These are phyloP conservation scores for Fusarium sp. DNA, from an alignment of 2,329 filamentous ascomycete species.

Conservation along the genomic window DNA sequence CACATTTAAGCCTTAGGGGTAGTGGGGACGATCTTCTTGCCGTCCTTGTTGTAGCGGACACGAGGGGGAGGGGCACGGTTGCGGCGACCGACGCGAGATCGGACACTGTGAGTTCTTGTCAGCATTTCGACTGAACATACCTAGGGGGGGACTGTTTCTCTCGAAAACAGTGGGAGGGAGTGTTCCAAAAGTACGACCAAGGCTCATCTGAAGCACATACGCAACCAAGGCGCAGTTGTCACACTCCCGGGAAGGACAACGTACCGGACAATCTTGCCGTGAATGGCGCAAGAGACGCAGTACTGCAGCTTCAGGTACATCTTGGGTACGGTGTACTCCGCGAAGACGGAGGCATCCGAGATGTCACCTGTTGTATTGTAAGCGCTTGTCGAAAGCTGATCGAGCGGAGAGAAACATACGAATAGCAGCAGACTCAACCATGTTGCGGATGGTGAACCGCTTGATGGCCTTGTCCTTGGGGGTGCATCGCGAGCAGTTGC, in stretches of 20 bases:
- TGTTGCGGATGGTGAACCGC: slow-evolving; percentile 99
- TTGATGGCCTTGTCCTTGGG: slow-evolving; percentile 99
- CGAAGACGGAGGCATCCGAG: slow-evolving; percentile 98
- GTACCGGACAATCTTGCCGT: slow-evolving; percentile 99
- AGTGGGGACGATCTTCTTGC: slow-evolving; percentile 98
- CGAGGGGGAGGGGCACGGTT: slow-evolving; percentile 98
- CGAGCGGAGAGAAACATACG: slow-evolving; percentile 73
- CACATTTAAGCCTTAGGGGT: slow-evolving; percentile 53
- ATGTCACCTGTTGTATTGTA: slow-evolving; percentile 84
- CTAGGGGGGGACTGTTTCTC: slow-evolving; percentile 13
- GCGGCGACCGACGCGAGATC: slow-evolving; percentile 94
- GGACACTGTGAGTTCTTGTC: slow-evolving; percentile 77
- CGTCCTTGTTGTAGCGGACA: slow-evolving; percentile 99
- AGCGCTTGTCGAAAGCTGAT: slow-evolving; percentile 4
- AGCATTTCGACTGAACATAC: slow-evolving; percentile 51
- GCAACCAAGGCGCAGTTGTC: slow-evolving; percentile 65
- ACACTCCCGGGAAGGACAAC: slow-evolving; percentile 70
- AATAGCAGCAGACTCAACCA: slow-evolving; percentile 99
- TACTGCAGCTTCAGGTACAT: slow-evolving; percentile 99
- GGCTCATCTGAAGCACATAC: slow-evolving; percentile 69
- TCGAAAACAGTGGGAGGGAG: slow-evolving; percentile 36
- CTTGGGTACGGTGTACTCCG: slow-evolving; percentile 99
- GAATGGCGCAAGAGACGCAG: slow-evolving; percentile 99
- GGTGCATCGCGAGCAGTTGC: slow-evolving; percentile 83
- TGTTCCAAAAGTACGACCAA: slow-evolving; percentile 64